Base-by-base conservation (phyloP, 2,329 filamentous ascomycete genomes). In the Claviceps capensis region DNA sequence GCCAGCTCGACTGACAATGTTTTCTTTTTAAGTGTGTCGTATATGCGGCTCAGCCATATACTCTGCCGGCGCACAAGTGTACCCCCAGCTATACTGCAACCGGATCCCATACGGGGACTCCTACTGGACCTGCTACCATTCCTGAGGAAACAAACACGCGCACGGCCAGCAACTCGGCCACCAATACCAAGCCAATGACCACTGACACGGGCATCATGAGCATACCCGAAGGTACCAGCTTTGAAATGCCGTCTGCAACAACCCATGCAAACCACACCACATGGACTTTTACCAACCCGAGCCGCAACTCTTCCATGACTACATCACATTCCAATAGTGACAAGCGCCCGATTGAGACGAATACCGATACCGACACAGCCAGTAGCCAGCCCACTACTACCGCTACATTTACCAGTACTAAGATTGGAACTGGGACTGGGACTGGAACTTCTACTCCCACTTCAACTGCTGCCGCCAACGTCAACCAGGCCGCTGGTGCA, bases 221-320 rank as follows among this genome's bases (percentile, higher is more conserved):
- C 51, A 59, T 55, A 47, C 53, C 56, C 37, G 53, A 56, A 26
- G 56, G 56, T n/a, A 75, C 78, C 58, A 85, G 83, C 22, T 78
- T 95, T 17, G 88, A 85, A 69, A 88, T 88, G 26, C 44, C 50
- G 23, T n/a, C 26, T 11, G 19, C 38, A 26, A 16, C 36, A n/a
- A 46, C 46, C 48, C n/a, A 34, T 34, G 30, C 9, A 34, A 34
- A 34, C 30, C 30, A 34, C 9, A 34, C 40, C n/a, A 48, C 34
- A 14, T 34, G 41, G 22, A 23, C 19, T 23, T 13, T 22, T 23
- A 44, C 22, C 40, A 23, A 22, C 48, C 46, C 48, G 17, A 46
- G 51, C 26, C 36, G 43, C 30, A 52, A 40, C 37, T 42, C 55
- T 23, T 56, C 40, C 37, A 50, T 40, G 17, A 13, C 41, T 36